Percentiles rank a stretch among this genome's conserved stretches.
These are phyloP conservation scores for Meyerozyma smithsonii DNA, from an alignment of 1,139 yeast genomes.

Conservation along the genomic window DNA sequence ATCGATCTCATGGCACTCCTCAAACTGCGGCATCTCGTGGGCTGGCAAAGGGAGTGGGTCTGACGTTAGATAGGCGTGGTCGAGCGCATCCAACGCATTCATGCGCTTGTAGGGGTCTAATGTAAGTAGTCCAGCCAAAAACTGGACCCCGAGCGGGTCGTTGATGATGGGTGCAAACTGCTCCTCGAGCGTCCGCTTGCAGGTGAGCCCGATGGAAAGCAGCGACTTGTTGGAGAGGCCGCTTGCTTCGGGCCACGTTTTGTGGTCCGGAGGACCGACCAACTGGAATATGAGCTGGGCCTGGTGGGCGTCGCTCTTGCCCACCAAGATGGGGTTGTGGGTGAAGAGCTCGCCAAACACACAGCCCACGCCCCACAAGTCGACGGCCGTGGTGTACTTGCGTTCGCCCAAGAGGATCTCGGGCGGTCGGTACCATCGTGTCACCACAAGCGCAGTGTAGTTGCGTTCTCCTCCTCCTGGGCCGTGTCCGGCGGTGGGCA, in stretches of 20 bases:
- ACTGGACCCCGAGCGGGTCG: constrained; percentile 27
- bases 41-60: constrained; percentile 61
- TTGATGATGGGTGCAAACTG: constrained; percentile 33
- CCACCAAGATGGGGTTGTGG: constrained; percentile 78
- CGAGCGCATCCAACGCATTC: constrained; percentile 75
- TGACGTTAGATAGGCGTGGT: constrained; percentile 60
- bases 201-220: constrained; percentile 39
- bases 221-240: constrained; percentile 56
- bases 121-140: constrained; percentile 51
- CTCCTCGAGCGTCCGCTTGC: constrained; percentile 51
- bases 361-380: constrained; percentile 97
- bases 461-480: constrained; percentile 75
- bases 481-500: constrained; percentile 51
- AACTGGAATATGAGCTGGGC: constrained; percentile 75
- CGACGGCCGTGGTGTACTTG: constrained; percentile 87
- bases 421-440: constrained; percentile 97
- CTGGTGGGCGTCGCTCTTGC: constrained; percentile 87
- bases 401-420: constrained; percentile 84
- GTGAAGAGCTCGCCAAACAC: constrained; percentile 89
- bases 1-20: constrained; percentile 88
- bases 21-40: constrained; percentile 60
- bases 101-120: constrained; percentile 68
- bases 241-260: constrained; percentile 62
- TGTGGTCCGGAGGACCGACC: constrained; percentile 72
- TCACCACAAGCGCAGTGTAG: constrained; percentile 89